Conservation (phyloP, 2,329 filamentous ascomycete genomes). For the Fusarium continuum region DNA sequence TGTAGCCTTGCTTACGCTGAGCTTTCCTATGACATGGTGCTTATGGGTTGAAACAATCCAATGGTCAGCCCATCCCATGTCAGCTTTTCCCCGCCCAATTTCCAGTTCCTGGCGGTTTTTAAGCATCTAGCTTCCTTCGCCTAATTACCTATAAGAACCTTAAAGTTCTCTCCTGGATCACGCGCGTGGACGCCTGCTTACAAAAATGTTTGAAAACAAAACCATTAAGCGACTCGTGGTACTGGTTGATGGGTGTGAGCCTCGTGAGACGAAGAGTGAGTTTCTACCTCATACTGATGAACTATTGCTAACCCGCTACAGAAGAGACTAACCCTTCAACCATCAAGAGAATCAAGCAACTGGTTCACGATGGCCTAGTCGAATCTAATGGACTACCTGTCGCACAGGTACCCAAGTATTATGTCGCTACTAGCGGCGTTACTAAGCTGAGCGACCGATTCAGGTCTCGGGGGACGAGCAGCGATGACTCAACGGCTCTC, state of each 20-base stretch:
- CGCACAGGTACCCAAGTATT: conserved; percentile 32
- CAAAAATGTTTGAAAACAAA: conserved; percentile 29
- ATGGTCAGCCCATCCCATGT: not conserved
- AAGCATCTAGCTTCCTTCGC: not conserved
- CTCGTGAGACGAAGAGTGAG: conserved; percentile 27
- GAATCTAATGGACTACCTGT: conserved; percentile 6
- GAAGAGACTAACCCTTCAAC: conserved; percentile 33
- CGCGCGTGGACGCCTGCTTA: not conserved
- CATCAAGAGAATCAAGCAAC: conserved; percentile 30
- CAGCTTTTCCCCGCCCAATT: conserved; percentile 7
- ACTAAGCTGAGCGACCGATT: conserved; percentile 30
- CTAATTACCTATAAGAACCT: not conserved
- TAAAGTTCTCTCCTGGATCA: not conserved
- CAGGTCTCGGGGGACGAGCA: conserved; percentile 6
- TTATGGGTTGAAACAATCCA: conserved; percentile 4
- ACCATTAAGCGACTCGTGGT: conserved; percentile 32
- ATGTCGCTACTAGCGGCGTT: conserved; percentile 9
- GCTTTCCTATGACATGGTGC: conserved; percentile 7
- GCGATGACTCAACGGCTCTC: conserved; percentile 28
- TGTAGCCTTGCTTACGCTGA: conserved; percentile 14
- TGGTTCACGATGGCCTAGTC: conserved; percentile 24
- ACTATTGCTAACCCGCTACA: conserved; percentile 8
- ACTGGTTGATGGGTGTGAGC: conserved; percentile 35
- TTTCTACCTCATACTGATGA: not conserved
- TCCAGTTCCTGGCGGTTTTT: not conserved